Evolutionary conservation across 805 yeast species (phyloP).

Genomic region (Starmerella powellii): DNA sequence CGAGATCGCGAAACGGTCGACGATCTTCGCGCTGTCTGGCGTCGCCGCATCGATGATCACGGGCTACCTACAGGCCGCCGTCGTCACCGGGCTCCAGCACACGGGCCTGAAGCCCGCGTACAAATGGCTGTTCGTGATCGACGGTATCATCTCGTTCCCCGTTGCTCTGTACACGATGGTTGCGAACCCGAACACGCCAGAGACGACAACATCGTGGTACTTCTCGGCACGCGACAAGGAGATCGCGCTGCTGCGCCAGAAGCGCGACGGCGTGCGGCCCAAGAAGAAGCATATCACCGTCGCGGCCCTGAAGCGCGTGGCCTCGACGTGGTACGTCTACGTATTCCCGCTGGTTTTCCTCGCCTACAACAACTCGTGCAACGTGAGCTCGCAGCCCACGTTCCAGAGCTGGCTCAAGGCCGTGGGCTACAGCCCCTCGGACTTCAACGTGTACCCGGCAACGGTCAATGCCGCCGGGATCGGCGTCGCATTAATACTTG

Average conservation of each 20-base stretch:
- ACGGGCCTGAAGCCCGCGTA: conserved; percentile 28
- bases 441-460: conserved; percentile 36
- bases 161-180: conserved; percentile 35
- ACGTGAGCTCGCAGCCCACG: conserved; percentile 34
- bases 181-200: conserved; percentile 39
- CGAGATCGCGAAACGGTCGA: conserved; percentile 26
- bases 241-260: conserved; percentile 34
- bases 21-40: conserved; percentile 26
- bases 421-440: conserved; percentile 27
- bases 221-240: conserved; percentile 34
- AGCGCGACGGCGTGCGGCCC: conserved; percentile 20
- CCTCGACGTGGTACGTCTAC: conserved; percentile 37
- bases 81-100: conserved; percentile 31
- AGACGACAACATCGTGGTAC: conserved; percentile 35
- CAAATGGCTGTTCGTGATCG: conserved; percentile 39
- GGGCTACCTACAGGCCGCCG: conserved; percentile 48
- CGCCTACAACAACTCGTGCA: conserved; percentile 31
- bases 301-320: conserved; percentile 32
- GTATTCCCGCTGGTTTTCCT: conserved; percentile 36
- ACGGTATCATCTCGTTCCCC: conserved; percentile 36
- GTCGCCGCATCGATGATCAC: conserved; percentile 37
- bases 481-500: conserved; percentile 29
- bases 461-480: conserved; percentile 33
- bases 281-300: conserved; percentile 26
- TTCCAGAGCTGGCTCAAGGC: conserved; percentile 38